These are phyloP conservation scores for Parastagonospora nodorum DNA, from an alignment of 2,329 filamentous ascomycete species.

Conservation along the genomic window DNA sequence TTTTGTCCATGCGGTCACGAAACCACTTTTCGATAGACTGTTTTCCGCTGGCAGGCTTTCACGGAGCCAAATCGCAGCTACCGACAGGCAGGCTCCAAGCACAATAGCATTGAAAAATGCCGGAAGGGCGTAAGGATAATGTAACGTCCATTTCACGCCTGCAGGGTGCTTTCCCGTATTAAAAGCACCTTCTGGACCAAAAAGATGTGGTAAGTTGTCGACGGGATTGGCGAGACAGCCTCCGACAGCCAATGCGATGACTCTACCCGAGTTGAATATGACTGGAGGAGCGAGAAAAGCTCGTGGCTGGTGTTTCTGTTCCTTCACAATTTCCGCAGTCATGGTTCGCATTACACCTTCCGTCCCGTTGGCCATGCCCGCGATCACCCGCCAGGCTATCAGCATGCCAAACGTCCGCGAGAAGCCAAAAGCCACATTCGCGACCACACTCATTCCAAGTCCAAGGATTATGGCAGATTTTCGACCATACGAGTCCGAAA, in stretches of 20 bases:
- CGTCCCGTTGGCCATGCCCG: constrained; percentile 72
- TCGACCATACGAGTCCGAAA: constrained; percentile 69
- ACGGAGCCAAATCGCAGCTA: constrained; percentile 67
- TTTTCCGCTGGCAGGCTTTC: constrained; percentile 52
- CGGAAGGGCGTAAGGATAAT: constrained; percentile 70
- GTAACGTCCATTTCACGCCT: constrained; percentile 66
- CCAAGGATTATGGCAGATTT: constrained; percentile 80
- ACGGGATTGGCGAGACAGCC: constrained; percentile 70
- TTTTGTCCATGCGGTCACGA: constrained; percentile 40
- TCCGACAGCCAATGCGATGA: constrained; percentile 52
- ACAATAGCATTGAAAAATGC: constrained; percentile 67
- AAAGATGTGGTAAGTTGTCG: constrained; percentile 62
- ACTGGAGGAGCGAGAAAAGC: constrained; percentile 65
- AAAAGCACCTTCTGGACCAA: constrained; percentile 67
- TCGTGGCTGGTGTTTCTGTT: constrained; percentile 62
- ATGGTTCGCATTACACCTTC: constrained; percentile 75
- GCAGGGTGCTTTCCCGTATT: constrained; percentile 61
- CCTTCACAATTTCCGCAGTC: constrained; percentile 71
- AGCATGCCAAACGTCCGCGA: constrained; percentile 65
- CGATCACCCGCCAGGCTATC: constrained; percentile 67
- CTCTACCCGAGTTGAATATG: constrained; percentile 65
- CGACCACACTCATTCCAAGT: constrained; percentile 67
- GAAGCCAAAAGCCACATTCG: constrained; percentile 70
- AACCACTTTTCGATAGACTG: constrained; percentile 38
- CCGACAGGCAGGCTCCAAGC: constrained; percentile 59